A percentile compares a stretch with the other conserved stretches of the same genome.
These are phyloP conservation scores for Penicillium fuscoglaucum DNA, from an alignment of 2,329 filamentous ascomycete genomes.

Conservation along the genomic window DNA sequence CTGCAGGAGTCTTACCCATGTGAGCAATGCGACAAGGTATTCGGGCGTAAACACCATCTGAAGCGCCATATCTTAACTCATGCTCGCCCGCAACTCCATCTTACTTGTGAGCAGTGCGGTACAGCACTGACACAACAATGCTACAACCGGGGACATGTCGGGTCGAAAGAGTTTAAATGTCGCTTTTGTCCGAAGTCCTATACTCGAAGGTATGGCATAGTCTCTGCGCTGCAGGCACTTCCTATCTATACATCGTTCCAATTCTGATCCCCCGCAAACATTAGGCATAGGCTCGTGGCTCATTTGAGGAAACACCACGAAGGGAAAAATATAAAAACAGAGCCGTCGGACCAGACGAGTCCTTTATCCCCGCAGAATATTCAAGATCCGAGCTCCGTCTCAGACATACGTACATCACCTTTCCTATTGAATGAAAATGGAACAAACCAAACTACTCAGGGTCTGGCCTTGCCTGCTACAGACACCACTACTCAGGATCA, in stretches of 20 bases:
- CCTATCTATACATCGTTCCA: neutral
- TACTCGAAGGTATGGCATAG: constrained; percentile 2
- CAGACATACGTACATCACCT: neutral
- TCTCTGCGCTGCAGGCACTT: neutral
- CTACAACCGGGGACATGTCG: constrained; percentile 1
- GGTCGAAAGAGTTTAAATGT: constrained; percentile 1
- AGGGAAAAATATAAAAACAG: neutral
- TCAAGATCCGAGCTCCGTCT: neutral
- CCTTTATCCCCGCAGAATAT: neutral
- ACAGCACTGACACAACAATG: constrained; percentile 1
- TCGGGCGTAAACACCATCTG: constrained; percentile 6
- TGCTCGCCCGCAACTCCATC: neutral
- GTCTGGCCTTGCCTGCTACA: neutral
- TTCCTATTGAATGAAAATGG: neutral
- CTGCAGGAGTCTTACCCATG: neutral
- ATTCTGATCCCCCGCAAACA: neutral
- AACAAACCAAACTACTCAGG: neutral
- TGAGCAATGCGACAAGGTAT: constrained; percentile 7
- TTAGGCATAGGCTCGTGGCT: neutral
- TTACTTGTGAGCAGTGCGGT: constrained; percentile 4
- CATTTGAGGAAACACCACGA: neutral
- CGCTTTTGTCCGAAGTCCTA: constrained; percentile 4
- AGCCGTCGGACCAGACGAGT: neutral
- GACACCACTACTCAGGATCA: neutral
- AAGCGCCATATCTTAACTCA: constrained; percentile 7